Evolutionary conservation across 176 grass and related monocot genomes (phyloP), one percentile per base, ranked within the genome.

Genomic region (Tuctoria greenei): DNA sequence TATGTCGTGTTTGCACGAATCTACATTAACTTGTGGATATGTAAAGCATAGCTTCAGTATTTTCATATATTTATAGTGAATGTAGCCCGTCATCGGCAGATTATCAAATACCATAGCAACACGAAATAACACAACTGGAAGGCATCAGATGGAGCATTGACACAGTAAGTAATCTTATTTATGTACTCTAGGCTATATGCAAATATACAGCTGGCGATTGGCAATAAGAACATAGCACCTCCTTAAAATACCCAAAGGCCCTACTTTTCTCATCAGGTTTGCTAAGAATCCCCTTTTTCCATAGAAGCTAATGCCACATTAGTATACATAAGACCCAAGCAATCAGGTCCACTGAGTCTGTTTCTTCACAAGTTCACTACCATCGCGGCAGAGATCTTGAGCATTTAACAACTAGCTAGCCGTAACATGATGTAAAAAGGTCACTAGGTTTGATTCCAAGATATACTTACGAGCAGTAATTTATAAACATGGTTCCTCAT

Each of bases 351-450:
- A 15, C 50, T 18, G 9, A 25, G 21, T 26, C 7, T 26, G 13
- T 73, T 41, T 58, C 51, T 58, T 54, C 39, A 75, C 14, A 74
- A 23, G 72, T 74, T 60, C 16, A 27, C 4, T 74, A 28, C 43
- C 37, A 14, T 12, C n/a, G 2, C 15, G 17, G 39, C 72, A 60
- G 6, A 8, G 50, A 52, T n/a, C 6, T 52, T 3, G 1, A n/a
- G 18, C 18, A 20, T 52, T n/a, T 52, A 52, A 52, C 17, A 52
- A n/a, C 50, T 52, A n/a, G 50, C 0, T 52, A 44, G 9, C 18
- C 50, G 14, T 47, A 52, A 52, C 50, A 2, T 52, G 50, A 52
- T 18, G 50, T 52, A n/a, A 52, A 18, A 18, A 52, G 17, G 50
- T n/a, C 20, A n/a, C 50, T n/a, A 52, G 17, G 50, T 18, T n/a